phyloP scores from a whole-genome alignment of 2,329 filamentous ascomycete species.

The Alternaria gansuensis region DNA sequence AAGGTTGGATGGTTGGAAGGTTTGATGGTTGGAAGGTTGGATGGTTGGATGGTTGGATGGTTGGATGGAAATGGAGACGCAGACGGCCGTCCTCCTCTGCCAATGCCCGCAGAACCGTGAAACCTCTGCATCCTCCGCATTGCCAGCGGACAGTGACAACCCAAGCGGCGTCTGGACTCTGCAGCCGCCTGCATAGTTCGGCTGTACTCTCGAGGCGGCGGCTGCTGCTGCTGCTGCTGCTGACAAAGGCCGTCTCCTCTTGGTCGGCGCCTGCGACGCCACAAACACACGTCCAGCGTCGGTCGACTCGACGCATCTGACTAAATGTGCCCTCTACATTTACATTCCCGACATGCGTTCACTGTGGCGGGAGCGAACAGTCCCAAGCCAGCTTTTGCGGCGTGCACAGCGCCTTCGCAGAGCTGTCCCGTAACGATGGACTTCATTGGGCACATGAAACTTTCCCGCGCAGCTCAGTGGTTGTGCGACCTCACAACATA shows the following conservation, averaged over 20 bases:
- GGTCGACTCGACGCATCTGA: conserved; percentile 7
- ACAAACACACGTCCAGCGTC: neutral
- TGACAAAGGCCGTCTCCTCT: conserved; percentile 19
- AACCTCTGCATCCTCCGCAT: conserved; percentile 1
- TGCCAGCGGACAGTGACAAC: conserved; percentile 2
- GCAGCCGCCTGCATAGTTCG: conserved; percentile 6
- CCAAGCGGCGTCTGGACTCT: neutral
- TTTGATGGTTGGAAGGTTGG: neutral
- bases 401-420: neutral
- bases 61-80: neutral
- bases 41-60: neutral
- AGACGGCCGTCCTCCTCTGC: neutral
- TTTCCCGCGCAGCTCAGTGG: conserved; percentile 3
- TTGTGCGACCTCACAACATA: conserved; percentile 5
- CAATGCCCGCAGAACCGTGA: conserved; percentile 3
- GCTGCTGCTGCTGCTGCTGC: conserved; percentile 16
- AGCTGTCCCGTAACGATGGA: neutral
- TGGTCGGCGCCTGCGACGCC: neutral
- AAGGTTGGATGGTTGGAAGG: no score
- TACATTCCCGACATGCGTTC: neutral
- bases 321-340: neutral
- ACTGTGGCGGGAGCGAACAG: neutral
- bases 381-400: neutral
- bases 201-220: conserved; percentile 9
- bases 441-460: conserved; percentile 7